phyloP scores from a whole-genome alignment of 1,139 yeast species.

The Magnusiomyces paraingens region DNA sequence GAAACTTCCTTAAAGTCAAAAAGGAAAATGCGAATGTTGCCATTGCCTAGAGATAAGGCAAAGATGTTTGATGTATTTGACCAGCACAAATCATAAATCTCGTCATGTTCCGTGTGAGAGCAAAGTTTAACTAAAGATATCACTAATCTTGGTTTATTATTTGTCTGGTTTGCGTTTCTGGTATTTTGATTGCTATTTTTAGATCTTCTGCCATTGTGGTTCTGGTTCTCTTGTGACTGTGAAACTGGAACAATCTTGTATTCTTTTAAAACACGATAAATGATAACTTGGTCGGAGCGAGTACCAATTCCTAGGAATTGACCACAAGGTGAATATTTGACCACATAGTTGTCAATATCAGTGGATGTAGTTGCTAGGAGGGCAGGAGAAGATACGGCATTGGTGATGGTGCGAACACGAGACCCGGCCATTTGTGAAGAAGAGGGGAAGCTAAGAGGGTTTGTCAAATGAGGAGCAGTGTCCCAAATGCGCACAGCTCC shows the following conservation, averaged over 20 bases:
- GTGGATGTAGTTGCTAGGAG: conserved; percentile 36
- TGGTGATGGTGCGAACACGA: neutral
- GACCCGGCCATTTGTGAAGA: neutral
- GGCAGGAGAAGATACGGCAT: conserved; percentile 34
- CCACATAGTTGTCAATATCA: conserved; percentile 33
- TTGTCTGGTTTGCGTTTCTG: neutral
- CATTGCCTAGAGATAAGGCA: conserved; percentile 34
- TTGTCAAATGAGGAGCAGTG: neutral
- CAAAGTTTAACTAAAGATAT: conserved; percentile 15
- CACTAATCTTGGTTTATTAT: conserved; percentile 9
- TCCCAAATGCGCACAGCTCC: conserved; percentile 52
- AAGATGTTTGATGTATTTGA: conserved; percentile 25
- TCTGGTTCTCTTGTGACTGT: neutral
- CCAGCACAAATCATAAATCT: conserved; percentile 38
- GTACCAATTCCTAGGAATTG: conserved; percentile 45
- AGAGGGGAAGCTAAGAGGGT: neutral
- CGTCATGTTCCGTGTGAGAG: conserved; percentile 22
- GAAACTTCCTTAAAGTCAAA: conserved; percentile 15
- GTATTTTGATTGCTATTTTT: neutral
- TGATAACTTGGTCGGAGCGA: conserved; percentile 25
- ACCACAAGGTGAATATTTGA: conserved; percentile 50
- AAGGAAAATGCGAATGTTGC: conserved; percentile 29
- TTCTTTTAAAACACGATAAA: conserved; percentile 13
- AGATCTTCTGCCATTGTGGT: neutral
- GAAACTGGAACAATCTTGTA: neutral